Conservation (phyloP, 192 early-diverging fungal species). For the Backusella mclennaniae region DNA sequence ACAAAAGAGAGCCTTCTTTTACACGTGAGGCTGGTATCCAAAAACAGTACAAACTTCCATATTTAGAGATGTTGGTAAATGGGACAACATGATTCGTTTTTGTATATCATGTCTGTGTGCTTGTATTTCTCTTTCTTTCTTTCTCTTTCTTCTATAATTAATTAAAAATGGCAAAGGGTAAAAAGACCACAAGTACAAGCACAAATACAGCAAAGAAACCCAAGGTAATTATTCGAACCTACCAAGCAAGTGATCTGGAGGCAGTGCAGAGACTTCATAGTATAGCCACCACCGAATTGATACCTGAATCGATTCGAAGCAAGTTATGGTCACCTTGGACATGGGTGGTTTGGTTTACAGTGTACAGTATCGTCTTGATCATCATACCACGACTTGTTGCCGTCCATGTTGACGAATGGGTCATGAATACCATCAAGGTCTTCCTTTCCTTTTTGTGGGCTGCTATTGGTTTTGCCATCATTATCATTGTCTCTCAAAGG, state of each 20-base stretch:
- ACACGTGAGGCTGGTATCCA: neutral
- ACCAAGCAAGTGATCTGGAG: constrained; percentile 25
- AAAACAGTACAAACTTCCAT: constrained; percentile 3
- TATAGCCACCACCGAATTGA: constrained; percentile 16
- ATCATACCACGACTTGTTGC: constrained; percentile 7
- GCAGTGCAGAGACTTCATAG: constrained; percentile 21
- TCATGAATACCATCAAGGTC: neutral
- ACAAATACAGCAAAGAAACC: neutral
- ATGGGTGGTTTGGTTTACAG: constrained; percentile 17
- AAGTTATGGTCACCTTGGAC: constrained; percentile 14
- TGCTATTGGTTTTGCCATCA: constrained; percentile 6
- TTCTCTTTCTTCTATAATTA: neutral
- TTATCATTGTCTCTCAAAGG: constrained; percentile 25
- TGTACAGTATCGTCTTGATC: constrained; percentile 3
- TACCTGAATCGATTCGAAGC: constrained; percentile 22
- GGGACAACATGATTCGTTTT: neutral
- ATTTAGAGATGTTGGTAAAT: neutral
- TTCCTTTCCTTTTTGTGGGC: constrained; percentile 17
- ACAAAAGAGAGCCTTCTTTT: neutral
- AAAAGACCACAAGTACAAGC: neutral
- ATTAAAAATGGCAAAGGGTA: neutral
- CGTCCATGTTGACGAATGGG: neutral
- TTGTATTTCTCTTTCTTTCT: neutral
- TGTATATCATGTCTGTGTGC: neutral
- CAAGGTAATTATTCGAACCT: constrained; percentile 21